Evolutionary conservation across 768 basidiomycete species (phyloP), one percentile per base, ranked within the genome.

Genomic region (Gautieria morchelliformis): DNA sequence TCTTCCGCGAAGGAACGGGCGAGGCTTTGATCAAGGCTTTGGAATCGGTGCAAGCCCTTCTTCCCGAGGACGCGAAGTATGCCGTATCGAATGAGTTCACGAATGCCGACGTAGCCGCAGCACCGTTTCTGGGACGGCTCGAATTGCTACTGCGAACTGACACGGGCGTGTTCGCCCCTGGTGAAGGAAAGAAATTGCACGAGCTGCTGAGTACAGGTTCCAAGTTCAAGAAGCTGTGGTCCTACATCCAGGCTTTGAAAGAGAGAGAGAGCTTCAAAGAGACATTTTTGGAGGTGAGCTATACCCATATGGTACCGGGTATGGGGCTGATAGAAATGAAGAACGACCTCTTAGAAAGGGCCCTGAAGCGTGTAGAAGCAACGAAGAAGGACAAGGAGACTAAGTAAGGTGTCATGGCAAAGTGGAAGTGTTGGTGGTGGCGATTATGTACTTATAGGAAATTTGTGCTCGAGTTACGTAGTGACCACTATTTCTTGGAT

Each of bases 51-150:
- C n/a, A 85, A 65, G 62, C 60, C 4, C 69, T 80, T 24, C 71
- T 87, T 33, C 78, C 80, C 0, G 61, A 65, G 6, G 70, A 74
- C 42, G 78, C 77, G 37, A 63, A 58, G 0, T 82, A 27, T 71
- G 77, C 14, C 62, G 47, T 71, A 12, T 73, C 72, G 3, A 65
- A 70, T 22, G 70, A 77, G 51, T 86, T 75, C 66, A 81, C 76
- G n/a, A 77, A 79, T 52, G 85, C 84, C 12, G 86, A 87, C 61
- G 77, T 79, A 6, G n/a, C n/a, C n/a, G n/a, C n/a, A n/a, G n/a
- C n/a, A n/a, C n/a, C n/a, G n/a, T n/a, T n/a, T n/a, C n/a, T 85
- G 14, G 82, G 75, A n/a, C 73, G 85, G 11, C 59, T 77, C 42
- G 73, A 76, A 27, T 58, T 80, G 1, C 50, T 65, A 32, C 61